Evolutionary conservation across 139 green algal species (phyloP), one percentile per base, ranked within the genome.

Genomic region (Asterochloris sp.): DNA sequence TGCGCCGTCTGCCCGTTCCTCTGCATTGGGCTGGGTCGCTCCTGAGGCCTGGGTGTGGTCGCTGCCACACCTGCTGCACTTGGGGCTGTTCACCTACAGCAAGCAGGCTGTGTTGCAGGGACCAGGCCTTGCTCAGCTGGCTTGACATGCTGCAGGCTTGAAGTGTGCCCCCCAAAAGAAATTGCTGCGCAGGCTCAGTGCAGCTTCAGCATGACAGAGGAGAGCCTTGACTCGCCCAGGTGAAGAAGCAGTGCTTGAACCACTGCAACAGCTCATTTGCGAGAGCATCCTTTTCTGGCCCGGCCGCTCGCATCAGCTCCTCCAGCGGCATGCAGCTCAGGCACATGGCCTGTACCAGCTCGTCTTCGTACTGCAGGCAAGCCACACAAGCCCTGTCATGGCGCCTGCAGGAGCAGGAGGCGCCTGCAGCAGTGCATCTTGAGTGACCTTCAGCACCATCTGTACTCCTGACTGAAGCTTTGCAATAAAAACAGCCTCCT

Each of bases 171-270:
- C 63, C 27, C 13, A 11, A 21, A 60, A 21, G 10, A 54, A 9
- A 47, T 12, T 54, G 38, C 38, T 54, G 38, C 38, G 6, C 38
- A 54, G 38, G 38, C n/a, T n/a, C 38, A 54, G 38, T 54, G 38
- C 38, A 54, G 38, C 38, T 54, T 54, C 14, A 0, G 12, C 24
- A 75, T 27, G 38, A 62, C 38, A 54, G 38, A 6, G 38, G 2
- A 68, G 61, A 14, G 69, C 13, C 38, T n/a, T 68, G 24, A 24
- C 81, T 66, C 28, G 94, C 89, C 93, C 93, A 97, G 8, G 63
- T 83, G 83, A 97, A 96, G 82, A 94, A 95, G 21, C 84, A 61
- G 0, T 23, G 38, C 85, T 97, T 96, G 86, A 95, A 97, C 92
- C 92, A 97, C 9, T 26, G 14, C 74, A 95, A 85, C 73, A 96